phyloP scores from a whole-genome alignment of 2,329 filamentous ascomycete species.

The Didymellaceae sp. region DNA sequence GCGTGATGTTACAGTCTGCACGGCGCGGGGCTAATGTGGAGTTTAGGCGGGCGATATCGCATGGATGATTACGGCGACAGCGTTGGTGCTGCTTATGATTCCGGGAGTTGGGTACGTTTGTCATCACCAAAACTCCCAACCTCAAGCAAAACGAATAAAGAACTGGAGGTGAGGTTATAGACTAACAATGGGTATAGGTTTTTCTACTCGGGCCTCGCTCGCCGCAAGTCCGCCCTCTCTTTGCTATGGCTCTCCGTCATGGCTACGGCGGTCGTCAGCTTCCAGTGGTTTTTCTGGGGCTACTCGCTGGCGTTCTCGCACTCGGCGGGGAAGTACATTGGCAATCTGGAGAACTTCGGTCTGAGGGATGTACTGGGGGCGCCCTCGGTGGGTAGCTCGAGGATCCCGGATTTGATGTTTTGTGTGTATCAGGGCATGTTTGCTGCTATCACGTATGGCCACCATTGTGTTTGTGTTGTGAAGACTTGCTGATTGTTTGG shows the following conservation, averaged over 20 bases:
- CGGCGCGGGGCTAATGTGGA: conserved; percentile 38
- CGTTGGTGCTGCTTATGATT: conserved; percentile 89
- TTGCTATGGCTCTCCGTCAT: conserved; percentile 87
- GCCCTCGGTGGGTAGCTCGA: conserved; percentile 74
- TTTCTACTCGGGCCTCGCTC: conserved; percentile 90
- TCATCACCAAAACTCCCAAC: too few relatives aligned
- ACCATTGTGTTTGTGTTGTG: neutral
- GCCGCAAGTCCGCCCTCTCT: conserved; percentile 86
- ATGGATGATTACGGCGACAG: conserved; percentile 78
- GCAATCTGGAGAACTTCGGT: conserved; percentile 79
- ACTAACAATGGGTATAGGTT: conserved; percentile 61
- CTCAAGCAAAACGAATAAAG: conserved; percentile 18
- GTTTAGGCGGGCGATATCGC: conserved; percentile 80
- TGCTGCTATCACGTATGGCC: conserved; percentile 79
- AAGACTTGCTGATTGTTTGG: conserved; percentile 10
- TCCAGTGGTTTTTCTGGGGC: conserved; percentile 97
- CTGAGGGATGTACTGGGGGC: conserved; percentile 76
- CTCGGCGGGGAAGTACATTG: conserved; percentile 75
- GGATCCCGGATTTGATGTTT: conserved; percentile 83
- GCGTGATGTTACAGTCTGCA: too few relatives aligned
- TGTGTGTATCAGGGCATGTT: conserved; percentile 90
- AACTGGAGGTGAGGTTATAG: neutral
- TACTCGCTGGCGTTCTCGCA: conserved; percentile 86
- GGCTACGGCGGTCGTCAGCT: conserved; percentile 77
- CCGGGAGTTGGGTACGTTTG: conserved; percentile 76